Conservation (phyloP, 2,329 filamentous ascomycete genomes). For the Aureobasidium uvarum region DNA sequence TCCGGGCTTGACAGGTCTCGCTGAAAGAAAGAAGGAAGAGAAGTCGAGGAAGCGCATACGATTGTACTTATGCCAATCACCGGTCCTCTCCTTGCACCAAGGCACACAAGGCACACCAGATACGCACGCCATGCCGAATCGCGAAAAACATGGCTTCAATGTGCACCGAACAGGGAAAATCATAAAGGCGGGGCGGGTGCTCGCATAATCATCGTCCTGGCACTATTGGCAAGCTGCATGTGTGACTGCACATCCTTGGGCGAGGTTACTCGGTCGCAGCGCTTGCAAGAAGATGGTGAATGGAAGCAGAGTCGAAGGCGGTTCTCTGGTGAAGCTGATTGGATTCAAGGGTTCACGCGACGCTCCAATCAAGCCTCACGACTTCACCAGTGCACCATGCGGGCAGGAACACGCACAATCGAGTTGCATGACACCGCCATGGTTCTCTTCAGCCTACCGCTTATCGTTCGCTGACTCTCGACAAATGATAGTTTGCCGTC, state of each 20-base stretch:
- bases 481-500: constrained; percentile 6
- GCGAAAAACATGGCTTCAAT: background rate
- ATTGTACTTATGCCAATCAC: constrained; percentile 29
- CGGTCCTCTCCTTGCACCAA: constrained; percentile 1
- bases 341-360: background rate
- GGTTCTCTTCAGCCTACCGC: background rate
- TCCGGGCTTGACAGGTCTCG: constrained; percentile 53
- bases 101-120: constrained; percentile 17
- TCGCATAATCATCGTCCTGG: constrained; percentile 23
- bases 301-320: constrained; percentile 13
- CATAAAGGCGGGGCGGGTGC: constrained; percentile 25
- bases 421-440: constrained; percentile 25
- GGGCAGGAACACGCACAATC: constrained; percentile 23
- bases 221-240: constrained; percentile 30
- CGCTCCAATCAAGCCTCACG: constrained; percentile 19
- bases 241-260: constrained; percentile 21
- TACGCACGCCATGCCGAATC: constrained; percentile 13
- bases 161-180: constrained; percentile 17
- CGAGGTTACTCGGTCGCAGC: constrained; percentile 2
- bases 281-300: constrained; percentile 14
- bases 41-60: constrained; percentile 28
- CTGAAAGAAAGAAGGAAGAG: constrained; percentile 46
- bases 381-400: background rate
- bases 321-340: constrained; percentile 24
- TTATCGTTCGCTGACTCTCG: constrained; percentile 13